Conservation (phyloP, 2,329 filamentous ascomycete genomes). For the Juglanconis sp. region DNA sequence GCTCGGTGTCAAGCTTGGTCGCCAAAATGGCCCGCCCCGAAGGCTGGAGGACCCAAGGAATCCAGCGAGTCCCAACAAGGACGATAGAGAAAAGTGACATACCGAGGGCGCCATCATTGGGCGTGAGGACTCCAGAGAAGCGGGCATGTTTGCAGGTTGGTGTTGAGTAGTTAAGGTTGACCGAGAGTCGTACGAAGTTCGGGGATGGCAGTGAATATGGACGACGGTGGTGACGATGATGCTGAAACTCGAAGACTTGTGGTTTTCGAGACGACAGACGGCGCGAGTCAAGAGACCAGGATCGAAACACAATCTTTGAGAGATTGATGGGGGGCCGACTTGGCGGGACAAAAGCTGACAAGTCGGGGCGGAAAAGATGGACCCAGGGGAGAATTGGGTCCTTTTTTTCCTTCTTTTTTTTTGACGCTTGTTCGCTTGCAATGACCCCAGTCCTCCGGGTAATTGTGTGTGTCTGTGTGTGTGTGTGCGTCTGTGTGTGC, state of each 20-base stretch:
- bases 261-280: neutral
- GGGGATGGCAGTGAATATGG: neutral
- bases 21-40: no score
- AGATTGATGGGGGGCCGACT: neutral
- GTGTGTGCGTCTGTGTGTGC: no score
- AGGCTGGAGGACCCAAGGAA: neutral
- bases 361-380: neutral
- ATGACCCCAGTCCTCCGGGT: no score
- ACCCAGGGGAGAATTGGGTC: neutral
- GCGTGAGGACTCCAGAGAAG: conserved; percentile 57
- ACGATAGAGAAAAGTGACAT: conserved; percentile 33
- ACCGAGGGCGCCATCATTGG: conserved; percentile 63
- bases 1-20: no score
- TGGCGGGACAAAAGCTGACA: neutral
- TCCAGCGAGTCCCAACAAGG: neutral
- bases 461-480: no score
- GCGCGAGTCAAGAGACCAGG: neutral
- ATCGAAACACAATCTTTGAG: neutral
- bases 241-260: neutral
- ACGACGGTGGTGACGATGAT: neutral
- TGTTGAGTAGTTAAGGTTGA: neutral
- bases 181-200: neutral
- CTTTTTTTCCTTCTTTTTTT: neutral
- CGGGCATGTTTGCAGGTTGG: conserved; percentile 42
- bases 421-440: no score